A percentile compares a stretch with the other conserved stretches of the same genome.
Conservation (phyloP, 768 basidiomycete genomes). For the Auricularia heimuer region DNA sequence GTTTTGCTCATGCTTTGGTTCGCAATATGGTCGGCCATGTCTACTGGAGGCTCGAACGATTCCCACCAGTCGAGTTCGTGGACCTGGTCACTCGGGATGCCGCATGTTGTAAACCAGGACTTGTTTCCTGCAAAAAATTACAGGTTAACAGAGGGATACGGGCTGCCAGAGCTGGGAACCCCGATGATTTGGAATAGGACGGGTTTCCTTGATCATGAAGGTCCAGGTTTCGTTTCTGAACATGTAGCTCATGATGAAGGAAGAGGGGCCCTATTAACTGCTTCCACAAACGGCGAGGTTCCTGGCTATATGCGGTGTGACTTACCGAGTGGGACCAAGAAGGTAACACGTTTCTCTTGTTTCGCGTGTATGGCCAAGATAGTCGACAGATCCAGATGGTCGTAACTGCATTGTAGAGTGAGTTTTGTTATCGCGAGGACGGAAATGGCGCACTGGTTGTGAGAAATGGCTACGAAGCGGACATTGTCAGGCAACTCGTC, state of each 20-base stretch:
- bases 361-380: constrained; percentile 19
- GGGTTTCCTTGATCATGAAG: no score
- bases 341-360: constrained; percentile 17
- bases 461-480: constrained; percentile 30
- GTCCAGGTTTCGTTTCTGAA: no score
- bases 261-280: no score
- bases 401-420: constrained; percentile 21
- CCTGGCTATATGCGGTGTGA: no score
- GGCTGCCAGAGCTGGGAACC: neutral
- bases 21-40: neutral
- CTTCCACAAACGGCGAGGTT: no score
- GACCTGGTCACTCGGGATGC: constrained; percentile 17
- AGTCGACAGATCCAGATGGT: constrained; percentile 31
- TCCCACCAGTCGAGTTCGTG: constrained; percentile 6
- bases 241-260: no score
- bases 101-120: constrained; percentile 19
- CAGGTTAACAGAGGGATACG: neutral
- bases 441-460: constrained; percentile 30
- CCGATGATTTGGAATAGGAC: neutral
- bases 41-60: neutral
- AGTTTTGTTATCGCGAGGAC: no score
- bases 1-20: constrained; percentile 1
- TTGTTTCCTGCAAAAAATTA: constrained; percentile 16
- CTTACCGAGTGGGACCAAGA: constrained; percentile 30
- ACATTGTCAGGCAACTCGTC: constrained; percentile 27